phyloP scores from a whole-genome alignment of 805 yeast genomes.

The Teunomyces kruisii region DNA sequence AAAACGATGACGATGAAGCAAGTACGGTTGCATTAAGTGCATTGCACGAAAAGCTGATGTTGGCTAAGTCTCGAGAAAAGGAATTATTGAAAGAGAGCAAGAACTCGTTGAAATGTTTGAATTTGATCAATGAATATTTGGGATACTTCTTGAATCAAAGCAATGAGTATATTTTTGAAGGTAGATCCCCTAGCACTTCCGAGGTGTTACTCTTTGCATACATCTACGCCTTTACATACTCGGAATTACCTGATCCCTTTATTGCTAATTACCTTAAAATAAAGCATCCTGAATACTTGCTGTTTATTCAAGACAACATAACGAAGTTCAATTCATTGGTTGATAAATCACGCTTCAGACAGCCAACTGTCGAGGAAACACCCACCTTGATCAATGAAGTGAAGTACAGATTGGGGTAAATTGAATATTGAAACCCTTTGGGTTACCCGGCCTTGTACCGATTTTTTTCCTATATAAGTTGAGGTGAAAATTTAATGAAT shows the following conservation, averaged over 20 bases:
- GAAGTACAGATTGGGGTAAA: constrained; percentile 9
- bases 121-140: constrained; percentile 22
- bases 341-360: constrained; percentile 14
- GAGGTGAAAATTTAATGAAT: not conserved
- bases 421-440: not conserved
- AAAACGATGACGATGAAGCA: constrained; percentile 14
- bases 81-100: constrained; percentile 29
- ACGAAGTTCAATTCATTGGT: constrained; percentile 10
- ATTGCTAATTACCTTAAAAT: constrained; percentile 30
- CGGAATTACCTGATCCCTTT: constrained; percentile 42
- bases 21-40: constrained; percentile 32
- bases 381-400: constrained; percentile 40
- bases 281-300: constrained; percentile 30
- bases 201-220: constrained; percentile 43
- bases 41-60: constrained; percentile 37
- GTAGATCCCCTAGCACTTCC: constrained; percentile 16
- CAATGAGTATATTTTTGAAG: constrained; percentile 14
- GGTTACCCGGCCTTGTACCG: constrained; percentile 9
- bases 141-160: constrained; percentile 14
- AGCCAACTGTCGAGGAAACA: constrained; percentile 25
- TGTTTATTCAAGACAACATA: constrained; percentile 11
- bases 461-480: not conserved
- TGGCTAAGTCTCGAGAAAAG: constrained; percentile 34
- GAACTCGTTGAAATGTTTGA: constrained; percentile 32
- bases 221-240: constrained; percentile 29